phyloP scores from a whole-genome alignment of 139 green algal species.

The Zygnema circumcarinatum region DNA sequence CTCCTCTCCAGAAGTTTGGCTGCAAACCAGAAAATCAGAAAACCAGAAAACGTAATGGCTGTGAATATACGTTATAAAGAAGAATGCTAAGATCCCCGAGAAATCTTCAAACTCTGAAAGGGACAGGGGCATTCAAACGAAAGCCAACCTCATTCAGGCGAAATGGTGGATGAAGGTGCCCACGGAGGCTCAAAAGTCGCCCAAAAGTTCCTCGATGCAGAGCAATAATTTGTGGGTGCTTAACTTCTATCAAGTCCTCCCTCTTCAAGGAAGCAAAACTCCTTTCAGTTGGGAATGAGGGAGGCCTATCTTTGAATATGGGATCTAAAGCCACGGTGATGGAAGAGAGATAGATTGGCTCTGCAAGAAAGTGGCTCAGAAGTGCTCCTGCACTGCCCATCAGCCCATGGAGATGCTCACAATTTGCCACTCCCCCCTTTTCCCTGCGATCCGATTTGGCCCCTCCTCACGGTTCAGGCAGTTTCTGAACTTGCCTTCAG shows the following conservation, averaged over 20 bases:
- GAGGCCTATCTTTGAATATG: not conserved
- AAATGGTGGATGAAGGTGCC: not conserved
- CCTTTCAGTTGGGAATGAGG: constrained; percentile 3
- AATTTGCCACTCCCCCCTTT: too few relatives aligned
- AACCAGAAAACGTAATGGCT: not conserved
- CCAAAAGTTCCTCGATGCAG: not conserved
- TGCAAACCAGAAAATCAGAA: not conserved
- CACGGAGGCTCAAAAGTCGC: not conserved
- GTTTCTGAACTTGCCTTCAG: too few relatives aligned
- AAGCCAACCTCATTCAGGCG: constrained; percentile 5
- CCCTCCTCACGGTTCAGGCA: too few relatives aligned
- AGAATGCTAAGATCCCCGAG: too few relatives aligned
- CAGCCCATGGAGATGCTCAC: not conserved
- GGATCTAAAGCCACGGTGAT: constrained; percentile 54
- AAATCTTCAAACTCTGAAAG: too few relatives aligned
- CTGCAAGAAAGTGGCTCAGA: constrained; percentile 69
- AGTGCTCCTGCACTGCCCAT: constrained; percentile 35
- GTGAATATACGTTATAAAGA: too few relatives aligned
- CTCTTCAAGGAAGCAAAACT: not conserved
- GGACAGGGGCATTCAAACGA: too few relatives aligned
- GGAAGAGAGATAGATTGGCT: constrained; percentile 70
- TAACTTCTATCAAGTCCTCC: not conserved
- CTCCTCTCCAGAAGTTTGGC: not conserved
- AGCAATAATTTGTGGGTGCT: not conserved
- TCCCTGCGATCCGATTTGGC: too few relatives aligned